Evolutionary conservation across 495 filamentous ascomycete species (phyloP), one percentile per base, ranked within the genome.

Genomic region (Penicillium herquei): DNA sequence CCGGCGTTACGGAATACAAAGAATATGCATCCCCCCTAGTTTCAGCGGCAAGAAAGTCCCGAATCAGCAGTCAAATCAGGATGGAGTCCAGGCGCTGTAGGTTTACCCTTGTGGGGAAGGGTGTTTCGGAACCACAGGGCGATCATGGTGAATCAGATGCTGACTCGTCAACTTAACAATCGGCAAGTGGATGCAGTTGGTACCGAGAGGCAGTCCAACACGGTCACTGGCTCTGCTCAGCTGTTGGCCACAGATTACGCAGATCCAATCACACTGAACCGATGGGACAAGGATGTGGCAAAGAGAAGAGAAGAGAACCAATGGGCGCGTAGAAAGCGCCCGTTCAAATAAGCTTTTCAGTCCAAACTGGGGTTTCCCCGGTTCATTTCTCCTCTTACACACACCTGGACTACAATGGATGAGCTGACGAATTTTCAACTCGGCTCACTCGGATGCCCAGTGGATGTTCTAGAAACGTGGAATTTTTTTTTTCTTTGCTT

Each of bases 201-300:
- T 44, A 40, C 48, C 47, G 37, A 52, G 39, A 7, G 35, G 21
- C 17, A n/a, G 21, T 14, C 31, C 6, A 37, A 13, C 34, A 37
- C 31, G 34, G 51, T 66, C 57, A 63, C 59, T 66, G 63, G 63
- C 43, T 54, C 39, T 39, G n/a, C 33, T 54, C 59, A 57, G 52
- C 51, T 51, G 55, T 17, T 18, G 58, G 57, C 56, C 43, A 53
- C 49, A 44, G 43, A 16, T 46, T 46, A 54, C 34, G 37, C 34
- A 11, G 35, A 57, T 49, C 55, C 39, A 52, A 49, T 49, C 46
- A 37, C n/a, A 1, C 0, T 17, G 11, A 48, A 11, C 32, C 46
- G 13, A 1, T 39, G 46, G 32, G 16, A 8, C 39, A n/a, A 1
- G 9, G 11, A 8, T 11, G 46, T 49, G 46, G 46, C 46, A 35